phyloP scores from a whole-genome alignment of 1,284 basidiomycete species.

The Malassezia yamatoensis region DNA sequence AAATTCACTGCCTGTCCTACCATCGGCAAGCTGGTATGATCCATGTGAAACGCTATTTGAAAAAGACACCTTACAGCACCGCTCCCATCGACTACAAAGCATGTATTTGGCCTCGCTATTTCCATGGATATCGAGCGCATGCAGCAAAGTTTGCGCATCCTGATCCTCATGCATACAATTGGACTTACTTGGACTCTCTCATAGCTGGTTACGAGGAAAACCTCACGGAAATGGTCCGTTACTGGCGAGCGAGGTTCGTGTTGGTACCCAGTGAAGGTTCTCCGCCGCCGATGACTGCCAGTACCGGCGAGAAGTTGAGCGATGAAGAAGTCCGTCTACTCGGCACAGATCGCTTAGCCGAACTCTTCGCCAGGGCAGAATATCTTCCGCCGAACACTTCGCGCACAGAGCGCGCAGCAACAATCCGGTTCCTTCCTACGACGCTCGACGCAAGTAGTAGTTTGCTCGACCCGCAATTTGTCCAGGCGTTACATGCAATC shows the following conservation, averaged over 20 bases:
- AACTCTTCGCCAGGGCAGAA: conserved; percentile 57
- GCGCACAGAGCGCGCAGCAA: conserved; percentile 9
- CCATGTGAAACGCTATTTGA: conserved; percentile 75
- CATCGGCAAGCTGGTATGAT: conserved; percentile 66
- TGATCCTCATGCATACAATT: conserved; percentile 56
- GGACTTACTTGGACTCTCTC: conserved; percentile 49
- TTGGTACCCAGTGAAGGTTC: conserved; percentile 73
- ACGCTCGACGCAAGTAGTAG: conserved; percentile 42
- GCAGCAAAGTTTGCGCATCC: conserved; percentile 67
- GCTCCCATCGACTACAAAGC: conserved; percentile 67
- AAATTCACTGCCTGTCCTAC: conserved; percentile 84
- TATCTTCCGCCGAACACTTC: conserved; percentile 22
- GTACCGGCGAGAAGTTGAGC: conserved; percentile 50
- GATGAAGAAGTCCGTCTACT: conserved; percentile 77
- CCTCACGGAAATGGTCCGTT: conserved; percentile 49
- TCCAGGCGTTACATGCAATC: conserved; percentile 27
- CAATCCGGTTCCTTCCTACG: conserved; percentile 40
- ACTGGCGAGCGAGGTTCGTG: conserved; percentile 91
- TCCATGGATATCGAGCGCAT: conserved; percentile 72
- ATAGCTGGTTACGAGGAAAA: conserved; percentile 46
- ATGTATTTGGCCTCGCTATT: conserved; percentile 82
- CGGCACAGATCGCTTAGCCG: conserved; percentile 82
- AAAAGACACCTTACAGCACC: conserved; percentile 59
- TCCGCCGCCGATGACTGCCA: conserved; percentile 52
- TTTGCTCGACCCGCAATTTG: conserved; percentile 38